phyloP scores from a whole-genome alignment of 371 early-diverging fungal genomes.

The Capillidium rhysosporum region DNA sequence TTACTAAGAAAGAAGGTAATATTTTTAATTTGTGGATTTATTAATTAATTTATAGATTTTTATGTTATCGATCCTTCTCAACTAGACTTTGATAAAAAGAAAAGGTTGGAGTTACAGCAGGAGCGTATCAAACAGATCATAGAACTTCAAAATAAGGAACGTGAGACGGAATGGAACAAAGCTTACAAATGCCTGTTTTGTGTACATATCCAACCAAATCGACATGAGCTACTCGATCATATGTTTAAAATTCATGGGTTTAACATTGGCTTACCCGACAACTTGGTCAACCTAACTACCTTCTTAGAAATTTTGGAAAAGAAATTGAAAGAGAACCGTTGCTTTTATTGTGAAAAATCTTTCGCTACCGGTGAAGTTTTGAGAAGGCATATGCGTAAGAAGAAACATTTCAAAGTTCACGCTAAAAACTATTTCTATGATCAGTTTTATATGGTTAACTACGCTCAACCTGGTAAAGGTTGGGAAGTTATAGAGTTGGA shows the following conservation, averaged over 20 bases:
- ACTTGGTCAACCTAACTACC: constrained; percentile 68
- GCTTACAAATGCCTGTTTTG: constrained; percentile 85
- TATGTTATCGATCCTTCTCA: constrained; percentile 6
- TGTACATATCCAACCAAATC: constrained; percentile 44
- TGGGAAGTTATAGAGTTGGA: constrained; percentile 76
- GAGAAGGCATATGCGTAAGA: constrained; percentile 95
- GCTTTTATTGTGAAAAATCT: constrained; percentile 85
- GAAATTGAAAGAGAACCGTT: constrained; percentile 50
- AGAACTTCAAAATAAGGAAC: constrained; percentile 54
- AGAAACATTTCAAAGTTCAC: constrained; percentile 92
- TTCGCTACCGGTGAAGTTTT: constrained; percentile 74
- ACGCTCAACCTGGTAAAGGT: constrained; percentile 76
- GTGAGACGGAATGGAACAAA: constrained; percentile 37
- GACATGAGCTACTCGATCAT: constrained; percentile 52
- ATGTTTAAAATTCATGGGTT: constrained; percentile 86
- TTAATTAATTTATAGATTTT: too few species aligned
- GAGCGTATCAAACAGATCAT: constrained; percentile 40
- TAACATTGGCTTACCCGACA: constrained; percentile 85
- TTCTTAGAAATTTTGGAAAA: constrained; percentile 59
- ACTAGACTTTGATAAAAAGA: neutral
- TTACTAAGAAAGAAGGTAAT: constrained; percentile 11
- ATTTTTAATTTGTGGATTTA: constrained; percentile 6
- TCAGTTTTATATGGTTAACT: constrained; percentile 89
- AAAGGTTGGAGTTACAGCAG: neutral
- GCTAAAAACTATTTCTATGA: constrained; percentile 79